Evolutionary conservation across 2,329 filamentous ascomycete species (phyloP), one percentile per base, ranked within the genome.

Genomic region (Talaromyces sp.): DNA sequence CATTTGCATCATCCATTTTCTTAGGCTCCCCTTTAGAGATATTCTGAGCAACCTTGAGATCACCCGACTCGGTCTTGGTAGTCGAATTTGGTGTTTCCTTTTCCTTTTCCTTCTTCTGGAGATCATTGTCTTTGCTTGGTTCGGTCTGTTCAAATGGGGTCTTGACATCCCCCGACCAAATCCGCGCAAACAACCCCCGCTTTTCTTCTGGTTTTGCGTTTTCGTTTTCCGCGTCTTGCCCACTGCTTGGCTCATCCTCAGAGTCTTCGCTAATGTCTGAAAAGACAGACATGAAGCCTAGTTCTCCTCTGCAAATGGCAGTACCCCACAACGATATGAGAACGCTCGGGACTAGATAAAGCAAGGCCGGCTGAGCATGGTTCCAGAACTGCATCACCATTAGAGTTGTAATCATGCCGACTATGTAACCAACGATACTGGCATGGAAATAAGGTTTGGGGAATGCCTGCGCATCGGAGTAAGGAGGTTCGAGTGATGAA

Each of bases 271-370:
- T 75, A 0, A 77, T 79, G 72, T 98, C 94, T 0, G 87, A 92
- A 71, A 93, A 98, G 2, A 81, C 80, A 89, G 90, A 96, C 85
- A 98, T 89, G 50, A 87, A 76, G 57, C 79, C 81, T 2, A 94
- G 65, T 70, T 98, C 92, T 2, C 92, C 89, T 10, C 87, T 85
- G 18, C 83, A 72, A 4, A 87, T 67, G 0, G 89, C 94, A 1
- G 90, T 95, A 3, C 87, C 75, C 89, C 91, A 96, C 1, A 95
- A 72, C 1, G 88, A 84, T 1, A 84, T 81, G 5, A 97, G 78
- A 0, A 98, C 91, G 0, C 90, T 89, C 0, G 94, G 94, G 0
- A 98, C 95, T 6, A 99, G 85, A 72, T 98, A 98, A 14, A 99
- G 79, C 34, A 99, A 82, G 7, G 95, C 94, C 0, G 94, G 94